Conservation (phyloP, 805 yeast species). For the Zygosaccharomyces siamensis region DNA sequence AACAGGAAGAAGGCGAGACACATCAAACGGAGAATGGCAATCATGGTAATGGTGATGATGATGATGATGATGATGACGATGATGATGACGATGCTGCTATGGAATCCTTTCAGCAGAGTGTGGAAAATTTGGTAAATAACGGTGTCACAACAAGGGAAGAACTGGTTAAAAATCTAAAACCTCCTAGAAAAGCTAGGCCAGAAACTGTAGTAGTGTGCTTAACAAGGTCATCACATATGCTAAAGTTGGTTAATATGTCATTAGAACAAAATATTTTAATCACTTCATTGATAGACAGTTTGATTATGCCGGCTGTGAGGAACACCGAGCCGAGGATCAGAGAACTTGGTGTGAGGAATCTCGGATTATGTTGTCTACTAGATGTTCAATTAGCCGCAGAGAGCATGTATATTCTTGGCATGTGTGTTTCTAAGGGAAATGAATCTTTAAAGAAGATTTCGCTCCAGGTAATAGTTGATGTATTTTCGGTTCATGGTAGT, state of each 20-base stretch:
- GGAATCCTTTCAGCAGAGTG: constrained; percentile 46
- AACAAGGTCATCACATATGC: constrained; percentile 59
- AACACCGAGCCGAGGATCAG: constrained; percentile 51
- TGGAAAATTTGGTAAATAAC: constrained; percentile 36
- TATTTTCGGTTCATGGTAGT: constrained; percentile 71
- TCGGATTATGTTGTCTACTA: constrained; percentile 74
- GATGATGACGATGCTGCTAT: constrained; percentile 35
- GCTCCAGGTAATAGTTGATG: constrained; percentile 68
- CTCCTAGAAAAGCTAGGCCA: constrained; percentile 35
- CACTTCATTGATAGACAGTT: constrained; percentile 64
- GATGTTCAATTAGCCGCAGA: constrained; percentile 62
- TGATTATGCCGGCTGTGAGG: constrained; percentile 74
- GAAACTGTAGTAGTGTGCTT: constrained; percentile 59
- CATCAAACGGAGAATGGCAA: constrained; percentile 22
- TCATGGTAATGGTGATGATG: constrained; percentile 24
- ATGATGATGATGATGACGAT: constrained; percentile 27
- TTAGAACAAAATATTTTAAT: constrained; percentile 60
- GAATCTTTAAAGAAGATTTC: constrained; percentile 58
- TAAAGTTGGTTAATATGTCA: constrained; percentile 63
- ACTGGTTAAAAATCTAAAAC: constrained; percentile 22
- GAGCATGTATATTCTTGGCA: constrained; percentile 60
- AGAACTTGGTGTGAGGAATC: constrained; percentile 63
- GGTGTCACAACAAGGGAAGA: constrained; percentile 14
- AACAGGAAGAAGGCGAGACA: constrained; percentile 19
- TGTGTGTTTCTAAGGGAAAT: constrained; percentile 63